phyloP scores from a whole-genome alignment of 768 basidiomycete genomes.

The Crepidotus variabilis region DNA sequence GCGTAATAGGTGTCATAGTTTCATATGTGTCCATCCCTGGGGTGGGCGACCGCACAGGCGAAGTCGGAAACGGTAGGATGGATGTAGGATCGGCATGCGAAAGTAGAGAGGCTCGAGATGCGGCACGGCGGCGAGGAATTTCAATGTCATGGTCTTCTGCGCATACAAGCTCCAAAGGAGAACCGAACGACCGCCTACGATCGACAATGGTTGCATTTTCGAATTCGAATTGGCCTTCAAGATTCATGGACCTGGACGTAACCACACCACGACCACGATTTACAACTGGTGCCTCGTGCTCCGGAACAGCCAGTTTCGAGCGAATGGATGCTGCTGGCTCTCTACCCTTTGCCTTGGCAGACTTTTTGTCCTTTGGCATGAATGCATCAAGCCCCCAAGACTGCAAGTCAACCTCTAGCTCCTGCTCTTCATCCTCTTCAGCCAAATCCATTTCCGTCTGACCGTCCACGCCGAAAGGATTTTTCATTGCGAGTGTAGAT shows the following conservation, averaged over 20 bases:
- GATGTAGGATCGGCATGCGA: constrained; percentile 41
- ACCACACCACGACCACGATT: constrained; percentile 34
- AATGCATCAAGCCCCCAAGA: constrained; percentile 84
- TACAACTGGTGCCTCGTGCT: constrained; percentile 30
- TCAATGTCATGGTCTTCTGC: constrained; percentile 35
- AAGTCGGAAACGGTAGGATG: constrained; percentile 56
- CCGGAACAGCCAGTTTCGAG: constrained; percentile 39
- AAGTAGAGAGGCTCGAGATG: constrained; percentile 50
- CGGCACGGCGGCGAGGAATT: constrained; percentile 43
- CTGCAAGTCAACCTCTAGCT: constrained; percentile 72
- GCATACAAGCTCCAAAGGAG: constrained; percentile 50
- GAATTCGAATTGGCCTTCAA: constrained; percentile 56
- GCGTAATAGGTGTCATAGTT: constrained; percentile 19
- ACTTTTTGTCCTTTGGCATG: constrained; percentile 63
- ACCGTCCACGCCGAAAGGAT: constrained; percentile 71
- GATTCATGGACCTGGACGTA: constrained; percentile 60
- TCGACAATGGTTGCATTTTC: constrained; percentile 21
- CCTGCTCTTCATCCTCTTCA: constrained; percentile 45
- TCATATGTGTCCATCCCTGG: constrained; percentile 23
- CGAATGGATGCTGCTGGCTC: constrained; percentile 39
- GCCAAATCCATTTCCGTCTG: constrained; percentile 52
- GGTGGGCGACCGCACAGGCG: constrained; percentile 49
- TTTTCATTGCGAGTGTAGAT: constrained; percentile 63
- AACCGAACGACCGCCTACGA: constrained; percentile 56
- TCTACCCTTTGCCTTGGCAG: constrained; percentile 41